phyloP scores from a whole-genome alignment of 805 yeast genomes.

The Ogataea kodamae region DNA sequence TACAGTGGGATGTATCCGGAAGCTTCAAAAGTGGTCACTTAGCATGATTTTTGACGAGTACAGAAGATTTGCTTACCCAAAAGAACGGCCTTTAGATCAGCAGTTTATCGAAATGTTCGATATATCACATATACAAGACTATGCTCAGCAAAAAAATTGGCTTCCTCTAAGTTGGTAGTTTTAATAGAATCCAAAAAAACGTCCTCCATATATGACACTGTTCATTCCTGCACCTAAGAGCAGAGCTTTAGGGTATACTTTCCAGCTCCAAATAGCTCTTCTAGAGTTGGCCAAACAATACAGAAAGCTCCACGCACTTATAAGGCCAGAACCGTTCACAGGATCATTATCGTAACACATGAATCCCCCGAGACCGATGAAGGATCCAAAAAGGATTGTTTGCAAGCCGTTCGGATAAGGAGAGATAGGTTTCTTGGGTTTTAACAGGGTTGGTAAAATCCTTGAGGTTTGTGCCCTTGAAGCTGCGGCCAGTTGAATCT shows the following conservation, averaged over 20 bases:
- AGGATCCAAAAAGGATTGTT: slow-evolving; percentile 52
- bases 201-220: slow-evolving; percentile 63
- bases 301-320: slow-evolving; percentile 75
- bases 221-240: slow-evolving; percentile 58
- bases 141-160: slow-evolving; percentile 52
- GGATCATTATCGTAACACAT: slow-evolving; percentile 75
- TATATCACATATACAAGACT: slow-evolving; percentile 53
- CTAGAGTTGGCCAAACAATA: slow-evolving; percentile 71
- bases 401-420: slow-evolving; percentile 29
- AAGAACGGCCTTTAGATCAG: slow-evolving; percentile 92
- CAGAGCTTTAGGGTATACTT: slow-evolving; percentile 59
- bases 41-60: slow-evolving; percentile 96
- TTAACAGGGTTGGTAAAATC: slow-evolving; percentile 13
- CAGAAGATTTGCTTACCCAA: slow-evolving; percentile 90
- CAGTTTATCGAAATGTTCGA: slow-evolving; percentile 91
- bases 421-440: slow-evolving; percentile 15
- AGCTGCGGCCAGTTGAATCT: slow-evolving; percentile 14
- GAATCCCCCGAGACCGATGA: slow-evolving; percentile 64
- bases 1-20: slow-evolving; percentile 84
- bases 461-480: slow-evolving; percentile 12
- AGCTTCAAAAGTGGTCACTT: slow-evolving; percentile 87
- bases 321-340: slow-evolving; percentile 76
- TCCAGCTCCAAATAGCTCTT: slow-evolving; percentile 50
- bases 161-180: slow-evolving; percentile 67
- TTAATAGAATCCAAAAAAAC: slow-evolving; percentile 48